Evolutionary conservation across 2,329 filamentous ascomycete species (phyloP).

Genomic region (Penicillium italicum): DNA sequence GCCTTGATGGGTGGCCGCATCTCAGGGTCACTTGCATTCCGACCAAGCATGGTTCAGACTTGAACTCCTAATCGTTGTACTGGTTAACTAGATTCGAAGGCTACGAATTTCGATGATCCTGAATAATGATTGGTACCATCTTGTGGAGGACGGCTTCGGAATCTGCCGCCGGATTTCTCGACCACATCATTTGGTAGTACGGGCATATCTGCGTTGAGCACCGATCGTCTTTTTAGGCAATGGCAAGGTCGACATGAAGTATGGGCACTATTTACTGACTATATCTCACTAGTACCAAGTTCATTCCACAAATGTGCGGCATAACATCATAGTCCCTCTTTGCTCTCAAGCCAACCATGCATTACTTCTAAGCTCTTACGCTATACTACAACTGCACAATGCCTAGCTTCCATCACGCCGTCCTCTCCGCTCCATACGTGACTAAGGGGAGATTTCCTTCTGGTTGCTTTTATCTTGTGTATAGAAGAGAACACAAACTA

Average conservation of each 20-base stretch:
- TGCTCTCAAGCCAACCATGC: not conserved
- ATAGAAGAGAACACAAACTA: conserved; percentile 3
- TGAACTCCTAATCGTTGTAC: too few relatives aligned
- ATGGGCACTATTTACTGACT: conserved; percentile 44
- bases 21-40: too few relatives aligned
- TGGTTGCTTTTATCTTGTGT: not conserved
- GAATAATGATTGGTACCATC: not conserved
- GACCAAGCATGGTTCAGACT: not conserved
- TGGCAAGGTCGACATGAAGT: conserved; percentile 66
- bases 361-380: not conserved
- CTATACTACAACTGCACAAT: not conserved
- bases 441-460: not conserved
- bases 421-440: not conserved
- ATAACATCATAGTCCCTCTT: conserved; percentile 29
- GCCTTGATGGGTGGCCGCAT: not conserved
- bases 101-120: not conserved
- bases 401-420: not conserved
- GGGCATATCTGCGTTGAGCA: conserved; percentile 79
- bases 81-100: not conserved
- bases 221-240: conserved; percentile 73
- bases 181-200: conserved; percentile 21
- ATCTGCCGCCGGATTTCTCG: not conserved
- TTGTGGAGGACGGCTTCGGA: not conserved
- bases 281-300: conserved; percentile 33
- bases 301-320: conserved; percentile 34